A percentile compares a stretch with the other conserved stretches of the same genome.
Conservation (phyloP, 2,329 filamentous ascomycete genomes). For the Aspergillus sojae region DNA sequence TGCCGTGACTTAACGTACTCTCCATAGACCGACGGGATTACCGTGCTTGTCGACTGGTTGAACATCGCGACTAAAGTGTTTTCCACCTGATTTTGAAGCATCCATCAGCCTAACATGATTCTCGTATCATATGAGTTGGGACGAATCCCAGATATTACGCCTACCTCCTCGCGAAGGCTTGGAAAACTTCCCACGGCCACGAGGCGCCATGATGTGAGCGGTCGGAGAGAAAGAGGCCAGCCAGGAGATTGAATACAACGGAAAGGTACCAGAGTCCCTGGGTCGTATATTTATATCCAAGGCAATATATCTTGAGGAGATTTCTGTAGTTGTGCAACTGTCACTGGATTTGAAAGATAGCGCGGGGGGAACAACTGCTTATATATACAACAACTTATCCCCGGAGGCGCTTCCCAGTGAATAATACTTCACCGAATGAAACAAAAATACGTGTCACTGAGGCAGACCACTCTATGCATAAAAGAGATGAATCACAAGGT, state of each 20-base stretch:
- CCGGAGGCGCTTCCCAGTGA: background rate
- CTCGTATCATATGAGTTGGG: background rate
- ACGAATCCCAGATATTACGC: constrained; percentile 26
- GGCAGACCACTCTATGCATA: background rate
- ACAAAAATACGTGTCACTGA: background rate
- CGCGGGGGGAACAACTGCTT: background rate
- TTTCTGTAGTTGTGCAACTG: background rate
- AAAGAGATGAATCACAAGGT: background rate
- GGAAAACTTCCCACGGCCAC: constrained; percentile 90
- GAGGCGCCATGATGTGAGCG: constrained; percentile 41
- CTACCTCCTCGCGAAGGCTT: constrained; percentile 90
- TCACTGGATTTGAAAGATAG: background rate
- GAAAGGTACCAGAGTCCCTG: background rate
- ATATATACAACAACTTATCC: background rate
- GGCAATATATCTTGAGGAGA: background rate
- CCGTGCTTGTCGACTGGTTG: constrained; percentile 87
- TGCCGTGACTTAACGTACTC: constrained; percentile 50
- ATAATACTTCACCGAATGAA: background rate
- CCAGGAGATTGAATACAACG: background rate
- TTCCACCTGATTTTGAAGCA: constrained; percentile 66
- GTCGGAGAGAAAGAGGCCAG: background rate
- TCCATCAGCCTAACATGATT: background rate
- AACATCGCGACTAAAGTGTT: constrained; percentile 91
- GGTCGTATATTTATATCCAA: background rate
- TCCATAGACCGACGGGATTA: constrained; percentile 88